These are phyloP conservation scores for Candida maris DNA, from an alignment of 805 yeast species.

Conservation along the genomic window DNA sequence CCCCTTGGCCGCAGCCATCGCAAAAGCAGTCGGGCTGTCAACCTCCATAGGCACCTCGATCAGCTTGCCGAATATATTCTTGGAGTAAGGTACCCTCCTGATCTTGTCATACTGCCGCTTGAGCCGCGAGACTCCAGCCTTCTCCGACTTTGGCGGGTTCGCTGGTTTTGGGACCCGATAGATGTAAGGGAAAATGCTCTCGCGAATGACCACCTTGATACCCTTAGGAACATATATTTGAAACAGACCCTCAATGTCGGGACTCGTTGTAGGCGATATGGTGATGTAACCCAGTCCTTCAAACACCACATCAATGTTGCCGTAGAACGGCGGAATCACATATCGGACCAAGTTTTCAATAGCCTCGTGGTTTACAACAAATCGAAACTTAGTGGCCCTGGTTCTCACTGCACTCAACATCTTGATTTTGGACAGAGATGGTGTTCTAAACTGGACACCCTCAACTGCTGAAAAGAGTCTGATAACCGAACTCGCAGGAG, in stretches of 20 bases:
- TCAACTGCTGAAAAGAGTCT: constrained; percentile 46
- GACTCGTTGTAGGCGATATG: constrained; percentile 54
- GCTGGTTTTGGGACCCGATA: constrained; percentile 19
- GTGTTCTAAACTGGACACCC: constrained; percentile 36
- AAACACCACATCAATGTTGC: constrained; percentile 61
- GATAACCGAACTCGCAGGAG: constrained; percentile 49
- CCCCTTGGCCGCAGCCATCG: constrained; percentile 11
- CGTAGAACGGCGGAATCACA: constrained; percentile 67
- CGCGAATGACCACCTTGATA: constrained; percentile 48
- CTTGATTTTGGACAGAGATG: constrained; percentile 31
- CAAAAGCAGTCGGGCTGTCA: constrained; percentile 14
- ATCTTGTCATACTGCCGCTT: constrained; percentile 8
- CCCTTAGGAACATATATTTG: constrained; percentile 57
- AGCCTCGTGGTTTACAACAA: constrained; percentile 23
- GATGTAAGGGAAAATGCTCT: constrained; percentile 25
- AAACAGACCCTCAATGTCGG: constrained; percentile 29
- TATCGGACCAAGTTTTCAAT: constrained; percentile 37
- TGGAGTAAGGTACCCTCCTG: constrained; percentile 16
- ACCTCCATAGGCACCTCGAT: constrained; percentile 16
- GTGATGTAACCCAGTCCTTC: constrained; percentile 63
- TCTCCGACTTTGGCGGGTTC: constrained; percentile 6
- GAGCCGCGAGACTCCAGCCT: constrained; percentile 13
- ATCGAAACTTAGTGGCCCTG: constrained; percentile 23
- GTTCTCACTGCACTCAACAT: constrained; percentile 24
- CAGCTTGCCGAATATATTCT: constrained; percentile 22